Percentiles rank a stretch among this genome's conserved stretches.
Conservation (phyloP, 2,329 filamentous ascomycete species). For the Colletotrichum theobromicola region DNA sequence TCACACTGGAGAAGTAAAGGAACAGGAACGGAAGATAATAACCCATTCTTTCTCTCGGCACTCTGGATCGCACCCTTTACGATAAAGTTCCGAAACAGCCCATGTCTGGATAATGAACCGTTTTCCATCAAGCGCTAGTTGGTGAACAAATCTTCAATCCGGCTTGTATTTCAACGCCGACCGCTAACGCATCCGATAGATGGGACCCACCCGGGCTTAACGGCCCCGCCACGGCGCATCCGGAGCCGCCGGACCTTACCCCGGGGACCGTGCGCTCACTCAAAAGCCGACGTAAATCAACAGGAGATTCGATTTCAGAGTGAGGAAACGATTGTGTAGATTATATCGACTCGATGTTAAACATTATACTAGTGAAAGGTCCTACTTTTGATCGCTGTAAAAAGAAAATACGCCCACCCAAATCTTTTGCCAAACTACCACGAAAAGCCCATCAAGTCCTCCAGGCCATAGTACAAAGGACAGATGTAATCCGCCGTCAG, state of each 20-base stretch:
- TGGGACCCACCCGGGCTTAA: rapidly evolving
- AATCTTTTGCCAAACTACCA: not conserved
- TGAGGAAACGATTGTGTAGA: not conserved
- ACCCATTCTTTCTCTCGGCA: too few relatives aligned
- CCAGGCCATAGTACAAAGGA: not conserved
- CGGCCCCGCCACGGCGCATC: not conserved
- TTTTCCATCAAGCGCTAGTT: too few relatives aligned
- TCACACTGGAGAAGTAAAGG: too few relatives aligned
- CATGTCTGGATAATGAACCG: too few relatives aligned
- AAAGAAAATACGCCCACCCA: not conserved
- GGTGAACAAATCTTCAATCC: not conserved
- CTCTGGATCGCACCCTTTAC: too few relatives aligned
- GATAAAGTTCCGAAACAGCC: too few relatives aligned
- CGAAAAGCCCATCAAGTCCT: not conserved
- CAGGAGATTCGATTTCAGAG: not conserved
- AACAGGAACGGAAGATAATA: too few relatives aligned
- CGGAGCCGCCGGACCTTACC: not conserved
- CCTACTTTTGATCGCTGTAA: not conserved
- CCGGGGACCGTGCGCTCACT: not conserved
- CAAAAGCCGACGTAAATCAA: rapidly evolving
- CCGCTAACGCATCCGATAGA: not conserved
- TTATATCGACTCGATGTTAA: not conserved
- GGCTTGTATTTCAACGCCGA: not conserved
- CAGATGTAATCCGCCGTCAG: slow-evolving; percentile 1
- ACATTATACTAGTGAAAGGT: not conserved